Conservation (phyloP, 805 yeast genomes). For the Ogataea parapolymorpha region DNA sequence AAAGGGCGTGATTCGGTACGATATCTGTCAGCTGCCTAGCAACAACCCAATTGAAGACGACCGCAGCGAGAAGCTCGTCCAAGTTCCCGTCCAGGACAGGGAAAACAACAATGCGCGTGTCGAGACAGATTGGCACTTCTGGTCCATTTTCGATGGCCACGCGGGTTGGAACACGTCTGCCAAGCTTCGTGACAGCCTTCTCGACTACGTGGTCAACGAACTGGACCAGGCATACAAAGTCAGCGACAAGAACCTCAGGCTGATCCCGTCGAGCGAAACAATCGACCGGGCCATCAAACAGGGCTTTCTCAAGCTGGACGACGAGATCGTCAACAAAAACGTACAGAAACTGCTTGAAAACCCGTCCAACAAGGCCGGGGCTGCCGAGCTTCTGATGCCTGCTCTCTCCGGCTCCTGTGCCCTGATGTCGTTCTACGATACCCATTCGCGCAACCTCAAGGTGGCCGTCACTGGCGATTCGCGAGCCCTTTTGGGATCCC, state of each 20-base stretch:
- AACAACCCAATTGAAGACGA: conserved; percentile 96
- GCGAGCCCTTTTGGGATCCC: conserved; percentile 80
- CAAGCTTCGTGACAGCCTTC: conserved; percentile 75
- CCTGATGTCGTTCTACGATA: conserved; percentile 79
- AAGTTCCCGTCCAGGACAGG: conserved; percentile 64
- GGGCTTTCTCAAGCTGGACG: conserved; percentile 81
- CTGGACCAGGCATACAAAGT: conserved; percentile 63
- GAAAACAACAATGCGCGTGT: conserved; percentile 45
- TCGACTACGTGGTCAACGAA: conserved; percentile 73
- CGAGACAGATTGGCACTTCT: conserved; percentile 82
- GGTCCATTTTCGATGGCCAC: conserved; percentile 96
- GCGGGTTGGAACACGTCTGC: conserved; percentile 93
- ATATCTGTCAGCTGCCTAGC: conserved; percentile 83
- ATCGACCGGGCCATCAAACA: conserved; percentile 76
- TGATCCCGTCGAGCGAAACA: conserved; percentile 62
- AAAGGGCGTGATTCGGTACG: conserved; percentile 85
- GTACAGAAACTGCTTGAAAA: conserved; percentile 65
- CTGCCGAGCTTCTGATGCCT: conserved; percentile 78
- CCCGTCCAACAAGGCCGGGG: conserved; percentile 60
- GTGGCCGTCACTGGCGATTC: conserved; percentile 98
- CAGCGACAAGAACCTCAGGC: conserved; percentile 48
- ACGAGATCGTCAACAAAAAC: conserved; percentile 76
- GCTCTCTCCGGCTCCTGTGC: conserved; percentile 97
- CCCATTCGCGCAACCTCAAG: conserved; percentile 63
- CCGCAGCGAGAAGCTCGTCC: conserved; percentile 76